A percentile compares a stretch with the other conserved stretches of the same genome.
These are phyloP conservation scores for Ceratocystis albifundus DNA, from an alignment of 2,329 filamentous ascomycete genomes.

Conservation along the genomic window DNA sequence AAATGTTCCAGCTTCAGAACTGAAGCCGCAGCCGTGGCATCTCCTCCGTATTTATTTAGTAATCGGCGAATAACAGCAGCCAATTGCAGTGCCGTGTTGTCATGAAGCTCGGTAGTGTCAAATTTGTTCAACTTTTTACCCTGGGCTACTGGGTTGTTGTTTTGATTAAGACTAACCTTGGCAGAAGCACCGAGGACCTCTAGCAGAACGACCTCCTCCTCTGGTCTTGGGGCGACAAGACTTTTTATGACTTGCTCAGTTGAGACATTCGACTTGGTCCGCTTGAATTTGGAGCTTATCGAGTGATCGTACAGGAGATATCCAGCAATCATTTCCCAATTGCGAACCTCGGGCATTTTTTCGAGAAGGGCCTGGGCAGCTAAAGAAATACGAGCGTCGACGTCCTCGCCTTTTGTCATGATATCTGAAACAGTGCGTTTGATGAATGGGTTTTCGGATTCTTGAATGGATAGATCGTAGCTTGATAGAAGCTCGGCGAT, in stretches of 20 bases:
- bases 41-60: constrained; percentile 86
- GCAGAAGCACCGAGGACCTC: constrained; percentile 79
- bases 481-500: constrained; percentile 70
- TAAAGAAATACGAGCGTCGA: constrained; percentile 73
- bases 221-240: constrained; percentile 58
- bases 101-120: constrained; percentile 59
- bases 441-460: constrained; percentile 17
- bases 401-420: constrained; percentile 50
- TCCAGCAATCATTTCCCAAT: constrained; percentile 80
- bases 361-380: constrained; percentile 80
- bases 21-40: constrained; percentile 71
- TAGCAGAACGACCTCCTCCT: constrained; percentile 73
- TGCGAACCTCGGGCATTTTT: constrained; percentile 63
- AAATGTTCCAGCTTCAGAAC: constrained; percentile 78
- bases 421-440: constrained; percentile 37
- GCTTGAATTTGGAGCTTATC: constrained; percentile 39
- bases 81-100: constrained; percentile 66
- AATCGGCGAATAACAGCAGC: constrained; percentile 71
- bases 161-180: constrained; percentile 55
- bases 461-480: constrained; percentile 47
- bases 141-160: constrained; percentile 23
- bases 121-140: constrained; percentile 48
- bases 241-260: constrained; percentile 54
- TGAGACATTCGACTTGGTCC: constrained; percentile 37
- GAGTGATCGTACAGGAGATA: constrained; percentile 92